Percentiles rank a stretch among this genome's conserved stretches.
These are phyloP conservation scores for Elsinoe perseae DNA, from an alignment of 2,329 filamentous ascomycete genomes.

Conservation along the genomic window DNA sequence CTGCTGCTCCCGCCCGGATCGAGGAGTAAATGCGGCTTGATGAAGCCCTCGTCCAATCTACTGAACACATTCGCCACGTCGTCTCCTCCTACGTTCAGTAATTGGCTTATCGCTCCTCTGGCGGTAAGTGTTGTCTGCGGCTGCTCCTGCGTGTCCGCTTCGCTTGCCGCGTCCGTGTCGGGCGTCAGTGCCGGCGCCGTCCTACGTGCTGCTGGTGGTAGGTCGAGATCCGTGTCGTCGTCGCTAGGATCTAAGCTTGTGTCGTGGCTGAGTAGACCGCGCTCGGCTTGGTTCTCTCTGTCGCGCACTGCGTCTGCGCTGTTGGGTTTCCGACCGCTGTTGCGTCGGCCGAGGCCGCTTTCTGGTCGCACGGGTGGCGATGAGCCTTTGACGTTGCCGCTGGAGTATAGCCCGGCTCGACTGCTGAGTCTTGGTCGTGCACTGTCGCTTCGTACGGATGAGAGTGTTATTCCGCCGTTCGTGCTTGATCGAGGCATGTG, in stretches of 20 bases:
- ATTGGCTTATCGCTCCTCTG: constrained; percentile 66
- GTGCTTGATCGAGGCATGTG: constrained; percentile 59
- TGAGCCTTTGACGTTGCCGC: constrained; percentile 44
- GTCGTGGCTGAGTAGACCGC: constrained; percentile 47
- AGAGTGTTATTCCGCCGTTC: constrained; percentile 51
- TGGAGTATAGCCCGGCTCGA: constrained; percentile 53
- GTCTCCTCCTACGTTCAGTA: constrained; percentile 69
- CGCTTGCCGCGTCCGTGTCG: constrained; percentile 16
- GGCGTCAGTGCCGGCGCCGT: constrained; percentile 34
- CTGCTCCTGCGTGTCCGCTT: constrained; percentile 11
- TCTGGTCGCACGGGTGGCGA: constrained; percentile 40
- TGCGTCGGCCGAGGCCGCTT: constrained; percentile 42
- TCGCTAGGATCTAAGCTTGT: constrained; percentile 40
- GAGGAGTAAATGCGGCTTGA: constrained; percentile 82
- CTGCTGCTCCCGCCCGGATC: constrained; percentile 46
- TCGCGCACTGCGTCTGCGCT: constrained; percentile 32
- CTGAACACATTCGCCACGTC: constrained; percentile 86
- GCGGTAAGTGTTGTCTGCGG: constrained; percentile 49
- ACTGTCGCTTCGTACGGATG: constrained; percentile 36
- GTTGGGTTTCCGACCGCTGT: constrained; percentile 38
- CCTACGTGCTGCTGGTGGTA: constrained; percentile 49
- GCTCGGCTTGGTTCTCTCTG: constrained; percentile 40
- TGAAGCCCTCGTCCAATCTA: constrained; percentile 90
- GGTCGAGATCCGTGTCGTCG: constrained; percentile 52
- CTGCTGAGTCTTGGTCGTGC: constrained; percentile 29